Conservation (phyloP, 2,329 filamentous ascomycete species). For the Fusarium guadeloupense region DNA sequence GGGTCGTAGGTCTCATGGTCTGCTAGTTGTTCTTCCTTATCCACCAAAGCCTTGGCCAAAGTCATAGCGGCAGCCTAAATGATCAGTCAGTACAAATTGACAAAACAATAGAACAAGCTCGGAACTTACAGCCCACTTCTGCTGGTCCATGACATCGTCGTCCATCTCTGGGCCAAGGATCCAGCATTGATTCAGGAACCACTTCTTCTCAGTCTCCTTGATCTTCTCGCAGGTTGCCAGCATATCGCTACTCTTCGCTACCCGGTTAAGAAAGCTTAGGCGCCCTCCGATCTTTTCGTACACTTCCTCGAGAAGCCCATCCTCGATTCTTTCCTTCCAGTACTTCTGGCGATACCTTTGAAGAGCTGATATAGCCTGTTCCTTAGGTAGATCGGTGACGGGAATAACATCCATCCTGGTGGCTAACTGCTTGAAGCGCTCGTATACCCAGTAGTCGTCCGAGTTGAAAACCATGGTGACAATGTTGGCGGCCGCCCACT, state of each 20-base stretch:
- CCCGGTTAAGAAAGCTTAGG: constrained; percentile 85
- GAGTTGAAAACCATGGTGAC: constrained; percentile 95
- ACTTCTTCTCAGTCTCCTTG: constrained; percentile 74
- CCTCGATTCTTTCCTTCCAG: constrained; percentile 67
- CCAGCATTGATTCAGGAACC: constrained; percentile 81
- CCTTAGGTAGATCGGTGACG: constrained; percentile 82
- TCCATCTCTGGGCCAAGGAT: constrained; percentile 81
- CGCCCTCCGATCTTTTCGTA: constrained; percentile 90
- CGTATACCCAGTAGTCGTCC: constrained; percentile 99
- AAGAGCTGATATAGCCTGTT: constrained; percentile 79
- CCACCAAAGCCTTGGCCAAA: constrained; percentile 89
- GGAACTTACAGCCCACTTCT: constrained; percentile 85
- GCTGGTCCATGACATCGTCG: constrained; percentile 97
- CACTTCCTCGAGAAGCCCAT: constrained; percentile 73
- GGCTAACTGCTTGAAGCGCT: constrained; percentile 89
- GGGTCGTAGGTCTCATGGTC: constrained; percentile 68
- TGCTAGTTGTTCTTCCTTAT: constrained; percentile 73
- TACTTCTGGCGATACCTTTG: constrained; percentile 83
- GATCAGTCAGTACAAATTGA: constrained; percentile 14
- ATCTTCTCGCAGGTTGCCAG: constrained; percentile 79
- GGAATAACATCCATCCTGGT: constrained; percentile 95
- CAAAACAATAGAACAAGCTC: neutral
- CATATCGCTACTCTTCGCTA: constrained; percentile 89
- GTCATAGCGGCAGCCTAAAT: constrained; percentile 87
- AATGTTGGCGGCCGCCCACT: constrained; percentile 92